Conservation (phyloP, 1,139 yeast species). For the Geotrichum australiense region DNA sequence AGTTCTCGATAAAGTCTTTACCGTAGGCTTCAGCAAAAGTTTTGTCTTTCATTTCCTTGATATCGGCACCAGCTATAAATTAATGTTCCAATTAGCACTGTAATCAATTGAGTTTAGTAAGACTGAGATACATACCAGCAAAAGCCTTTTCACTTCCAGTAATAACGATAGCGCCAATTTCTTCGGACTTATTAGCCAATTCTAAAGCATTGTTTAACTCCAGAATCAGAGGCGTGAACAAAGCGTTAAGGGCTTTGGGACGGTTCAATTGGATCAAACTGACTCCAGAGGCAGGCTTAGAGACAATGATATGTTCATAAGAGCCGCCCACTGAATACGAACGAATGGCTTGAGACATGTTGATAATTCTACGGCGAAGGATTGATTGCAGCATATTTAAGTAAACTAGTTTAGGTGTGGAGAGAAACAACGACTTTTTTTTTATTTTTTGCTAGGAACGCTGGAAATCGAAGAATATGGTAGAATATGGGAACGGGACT, state of each 20-base stretch:
- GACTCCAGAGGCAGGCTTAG: slow-evolving; percentile 40
- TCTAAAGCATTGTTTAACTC: slow-evolving; percentile 40
- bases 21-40: slow-evolving; percentile 36
- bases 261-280: slow-evolving; percentile 52
- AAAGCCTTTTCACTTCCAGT: slow-evolving; percentile 44
- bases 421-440: too few relatives aligned
- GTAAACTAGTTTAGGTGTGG: too few relatives aligned
- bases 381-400: slow-evolving; percentile 2
- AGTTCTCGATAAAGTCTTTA: slow-evolving; percentile 34
- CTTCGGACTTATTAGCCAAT: slow-evolving; percentile 36
- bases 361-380: slow-evolving; percentile 3
- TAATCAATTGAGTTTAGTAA: slow-evolving; percentile 5
- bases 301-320: slow-evolving; percentile 37
- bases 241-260: slow-evolving; percentile 61
- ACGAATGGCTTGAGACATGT: background rate
- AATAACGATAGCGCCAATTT: slow-evolving; percentile 42
- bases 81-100: background rate
- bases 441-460: too few relatives aligned
- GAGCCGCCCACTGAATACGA: slow-evolving; percentile 28
- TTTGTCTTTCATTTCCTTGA: slow-evolving; percentile 43
- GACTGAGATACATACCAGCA: slow-evolving; percentile 30
- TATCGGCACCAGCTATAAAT: slow-evolving; percentile 44
- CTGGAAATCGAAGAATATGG: too few relatives aligned
- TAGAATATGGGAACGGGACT: too few relatives aligned
- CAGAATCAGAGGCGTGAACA: slow-evolving; percentile 42